phyloP scores from a whole-genome alignment of 2,329 filamentous ascomycete species.

The Fusarium bactridioides region DNA sequence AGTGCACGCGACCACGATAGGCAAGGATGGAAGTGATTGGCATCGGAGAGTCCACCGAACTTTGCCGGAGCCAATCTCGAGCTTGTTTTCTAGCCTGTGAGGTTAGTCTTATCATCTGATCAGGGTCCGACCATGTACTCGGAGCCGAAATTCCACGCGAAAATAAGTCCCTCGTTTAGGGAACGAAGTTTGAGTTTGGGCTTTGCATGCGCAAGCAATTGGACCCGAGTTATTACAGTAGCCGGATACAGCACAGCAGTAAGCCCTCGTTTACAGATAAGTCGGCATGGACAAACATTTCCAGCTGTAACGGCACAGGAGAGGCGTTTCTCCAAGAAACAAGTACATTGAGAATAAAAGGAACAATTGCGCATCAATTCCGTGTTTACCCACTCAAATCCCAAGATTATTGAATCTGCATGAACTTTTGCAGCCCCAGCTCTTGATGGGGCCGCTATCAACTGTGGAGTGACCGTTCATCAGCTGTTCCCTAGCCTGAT shows the following conservation, averaged over 20 bases:
- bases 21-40: conserved; percentile 15
- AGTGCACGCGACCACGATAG: conserved; percentile 6
- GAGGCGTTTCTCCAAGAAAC: not conserved
- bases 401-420: not conserved
- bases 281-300: accelerated
- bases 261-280: accelerated
- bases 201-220: not conserved
- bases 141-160: not conserved
- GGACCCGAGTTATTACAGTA: not conserved
- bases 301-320: not conserved
- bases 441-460: not conserved
- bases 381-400: not conserved
- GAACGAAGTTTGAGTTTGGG: not conserved
- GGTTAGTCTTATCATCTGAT: not conserved
- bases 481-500: not conserved
- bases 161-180: not conserved
- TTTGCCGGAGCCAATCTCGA: conserved; percentile 1
- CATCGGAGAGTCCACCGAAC: conserved; percentile 44
- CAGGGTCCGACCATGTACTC: not conserved
- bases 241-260: not conserved
- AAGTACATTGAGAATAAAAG: not conserved
- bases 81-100: not conserved
- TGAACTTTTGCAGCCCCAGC: not conserved
- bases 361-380: not conserved
- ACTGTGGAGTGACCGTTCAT: conserved; percentile 5